Evolutionary conservation across 1,139 yeast genomes (phyloP).

Genomic region (Taphrina pruni): DNA sequence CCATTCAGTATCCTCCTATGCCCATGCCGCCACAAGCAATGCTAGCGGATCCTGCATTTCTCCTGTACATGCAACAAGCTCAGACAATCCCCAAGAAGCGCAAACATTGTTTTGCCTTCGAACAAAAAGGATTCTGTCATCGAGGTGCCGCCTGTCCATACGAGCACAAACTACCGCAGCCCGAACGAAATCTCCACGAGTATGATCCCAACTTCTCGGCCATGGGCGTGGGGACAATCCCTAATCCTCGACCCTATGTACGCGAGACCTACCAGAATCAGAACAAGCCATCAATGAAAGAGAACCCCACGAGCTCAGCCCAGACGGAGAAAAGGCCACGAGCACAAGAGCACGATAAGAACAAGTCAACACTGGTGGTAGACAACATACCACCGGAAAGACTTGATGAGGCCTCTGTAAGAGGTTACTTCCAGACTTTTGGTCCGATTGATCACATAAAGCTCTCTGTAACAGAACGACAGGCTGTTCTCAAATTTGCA

Average conservation of each 20-base stretch:
- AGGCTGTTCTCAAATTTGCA: slow-evolving; percentile 55
- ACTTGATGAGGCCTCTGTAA: slow-evolving; percentile 52
- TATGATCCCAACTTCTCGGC: slow-evolving; percentile 44
- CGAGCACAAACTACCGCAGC: slow-evolving; percentile 43
- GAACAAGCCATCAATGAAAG: not conserved
- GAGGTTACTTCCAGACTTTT: slow-evolving; percentile 55
- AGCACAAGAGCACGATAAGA: slow-evolving; percentile 44
- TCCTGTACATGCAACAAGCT: slow-evolving; percentile 10
- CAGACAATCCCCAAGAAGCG: slow-evolving; percentile 18
- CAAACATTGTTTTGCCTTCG: slow-evolving; percentile 39
- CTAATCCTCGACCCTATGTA: slow-evolving; percentile 2
- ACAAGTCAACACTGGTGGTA: slow-evolving; percentile 51
- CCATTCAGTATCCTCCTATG: slow-evolving; percentile 13
- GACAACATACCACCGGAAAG: slow-evolving; percentile 57
- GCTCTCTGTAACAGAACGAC: slow-evolving; percentile 45
- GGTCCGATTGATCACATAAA: slow-evolving; percentile 53
- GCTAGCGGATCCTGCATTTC: slow-evolving; percentile 12
- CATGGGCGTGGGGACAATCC: slow-evolving; percentile 20
- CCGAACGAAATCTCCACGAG: slow-evolving; percentile 11
- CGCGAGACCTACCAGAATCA: slow-evolving; percentile 15
- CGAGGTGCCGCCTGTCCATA: slow-evolving; percentile 49
- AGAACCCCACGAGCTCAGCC: not conserved
- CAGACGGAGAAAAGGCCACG: slow-evolving; percentile 16
- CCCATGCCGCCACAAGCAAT: slow-evolving; percentile 20
- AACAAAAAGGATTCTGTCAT: slow-evolving; percentile 47